phyloP scores from a whole-genome alignment of 805 yeast genomes.

The Zygoascus bituminiphila region DNA sequence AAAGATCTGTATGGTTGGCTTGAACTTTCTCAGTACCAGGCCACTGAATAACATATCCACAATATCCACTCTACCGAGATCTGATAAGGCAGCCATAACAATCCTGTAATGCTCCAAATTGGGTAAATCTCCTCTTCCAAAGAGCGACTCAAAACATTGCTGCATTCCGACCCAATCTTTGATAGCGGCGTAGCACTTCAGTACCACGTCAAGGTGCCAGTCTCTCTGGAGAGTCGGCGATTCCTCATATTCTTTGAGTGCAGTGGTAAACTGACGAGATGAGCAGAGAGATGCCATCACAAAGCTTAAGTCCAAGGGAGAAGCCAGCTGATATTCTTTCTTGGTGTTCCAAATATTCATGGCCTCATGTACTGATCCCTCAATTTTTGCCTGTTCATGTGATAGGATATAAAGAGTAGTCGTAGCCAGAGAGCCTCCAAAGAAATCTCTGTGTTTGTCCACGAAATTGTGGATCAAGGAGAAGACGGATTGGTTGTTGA shows the following conservation, averaged over 20 bases:
- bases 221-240: slow-evolving; percentile 38
- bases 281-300: slow-evolving; percentile 19
- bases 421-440: slow-evolving; percentile 8
- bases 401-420: slow-evolving; percentile 8
- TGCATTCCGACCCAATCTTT: slow-evolving; percentile 50
- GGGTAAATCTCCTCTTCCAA: slow-evolving; percentile 48
- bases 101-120: slow-evolving; percentile 47
- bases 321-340: slow-evolving; percentile 7
- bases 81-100: slow-evolving; percentile 53
- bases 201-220: slow-evolving; percentile 40
- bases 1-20: slow-evolving; percentile 38
- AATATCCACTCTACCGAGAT: slow-evolving; percentile 39
- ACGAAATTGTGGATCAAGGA: neutral
- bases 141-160: slow-evolving; percentile 44
- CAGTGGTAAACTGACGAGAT: slow-evolving; percentile 19
- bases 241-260: slow-evolving; percentile 31
- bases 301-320: slow-evolving; percentile 22
- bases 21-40: slow-evolving; percentile 37
- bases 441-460: neutral
- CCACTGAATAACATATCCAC: slow-evolving; percentile 45
- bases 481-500: neutral
- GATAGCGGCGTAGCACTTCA: slow-evolving; percentile 38
- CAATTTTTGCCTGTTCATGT: neutral
- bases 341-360: slow-evolving; percentile 31
- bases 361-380: slow-evolving; percentile 7